A percentile compares a stretch with the other conserved stretches of the same genome.
Conservation (phyloP, 495 filamentous ascomycete genomes). For the Aspergillus incahuasiensis region DNA sequence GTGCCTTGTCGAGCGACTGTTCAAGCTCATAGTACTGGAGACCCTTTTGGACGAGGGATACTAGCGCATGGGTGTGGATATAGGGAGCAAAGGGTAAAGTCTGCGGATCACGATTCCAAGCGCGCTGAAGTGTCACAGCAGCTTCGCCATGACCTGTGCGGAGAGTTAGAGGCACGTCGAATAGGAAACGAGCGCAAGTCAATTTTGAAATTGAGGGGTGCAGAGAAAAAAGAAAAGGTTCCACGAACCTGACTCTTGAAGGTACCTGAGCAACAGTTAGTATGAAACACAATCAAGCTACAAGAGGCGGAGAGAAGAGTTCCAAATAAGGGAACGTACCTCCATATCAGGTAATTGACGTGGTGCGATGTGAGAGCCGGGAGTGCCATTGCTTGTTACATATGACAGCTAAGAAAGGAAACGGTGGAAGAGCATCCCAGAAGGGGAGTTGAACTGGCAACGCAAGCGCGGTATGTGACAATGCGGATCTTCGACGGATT, state of each 20-base stretch:
- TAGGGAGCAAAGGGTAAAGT: constrained; percentile 70
- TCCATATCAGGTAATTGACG: constrained; percentile 98
- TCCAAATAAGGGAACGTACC: constrained; percentile 54
- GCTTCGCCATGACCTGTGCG: constrained; percentile 57
- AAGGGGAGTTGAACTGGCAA: constrained; percentile 14
- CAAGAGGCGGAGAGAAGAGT: not conserved
- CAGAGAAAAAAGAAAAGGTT: constrained; percentile 18
- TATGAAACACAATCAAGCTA: not conserved
- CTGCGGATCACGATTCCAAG: constrained; percentile 72
- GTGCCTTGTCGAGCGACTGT: constrained; percentile 55
- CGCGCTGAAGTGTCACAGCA: constrained; percentile 74
- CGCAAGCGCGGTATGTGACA: constrained; percentile 6
- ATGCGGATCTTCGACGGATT: constrained; percentile 16
- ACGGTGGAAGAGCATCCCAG: constrained; percentile 36
- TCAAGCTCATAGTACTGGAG: constrained; percentile 69
- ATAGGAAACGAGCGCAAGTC: constrained; percentile 7
- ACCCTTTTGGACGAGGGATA: constrained; percentile 71
- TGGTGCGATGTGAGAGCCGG: constrained; percentile 76
- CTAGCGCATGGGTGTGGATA: constrained; percentile 70
- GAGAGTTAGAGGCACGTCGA: constrained; percentile 17
- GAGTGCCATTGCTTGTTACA: constrained; percentile 49
- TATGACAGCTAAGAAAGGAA: constrained; percentile 33
- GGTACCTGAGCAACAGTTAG: constrained; percentile 59
- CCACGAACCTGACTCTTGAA: constrained; percentile 81
- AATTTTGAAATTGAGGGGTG: not conserved